These are phyloP conservation scores for Calonectria crousiana DNA, from an alignment of 2,329 filamentous ascomycete species.

Conservation along the genomic window DNA sequence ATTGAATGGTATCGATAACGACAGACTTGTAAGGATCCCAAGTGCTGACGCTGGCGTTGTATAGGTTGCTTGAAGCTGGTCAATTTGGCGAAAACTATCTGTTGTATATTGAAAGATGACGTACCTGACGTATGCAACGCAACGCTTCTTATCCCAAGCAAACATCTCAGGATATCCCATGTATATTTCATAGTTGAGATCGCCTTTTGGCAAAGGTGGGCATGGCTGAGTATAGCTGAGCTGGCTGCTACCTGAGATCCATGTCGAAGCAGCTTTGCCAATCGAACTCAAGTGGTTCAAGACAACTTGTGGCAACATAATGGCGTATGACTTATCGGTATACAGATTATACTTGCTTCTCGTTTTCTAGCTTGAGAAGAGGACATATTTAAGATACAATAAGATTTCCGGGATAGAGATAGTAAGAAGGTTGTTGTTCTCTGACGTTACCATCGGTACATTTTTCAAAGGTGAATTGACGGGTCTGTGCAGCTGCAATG, in stretches of 20 bases:
- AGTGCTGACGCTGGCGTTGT: background rate
- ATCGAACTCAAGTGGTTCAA: background rate
- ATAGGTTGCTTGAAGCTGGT: background rate
- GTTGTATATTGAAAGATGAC: background rate
- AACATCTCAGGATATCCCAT: background rate
- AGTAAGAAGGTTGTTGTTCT: background rate
- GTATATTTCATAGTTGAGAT: background rate
- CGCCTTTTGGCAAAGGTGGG: background rate
- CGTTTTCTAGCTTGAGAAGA: background rate
- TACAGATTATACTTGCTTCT: background rate
- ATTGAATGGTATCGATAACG: background rate
- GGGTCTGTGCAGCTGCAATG: background rate
- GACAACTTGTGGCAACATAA: background rate
- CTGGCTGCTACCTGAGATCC: background rate
- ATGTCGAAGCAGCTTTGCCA: background rate
- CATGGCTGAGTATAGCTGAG: background rate
- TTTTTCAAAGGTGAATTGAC: background rate
- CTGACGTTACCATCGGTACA: background rate
- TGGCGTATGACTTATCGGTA: background rate
- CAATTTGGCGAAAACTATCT: background rate
- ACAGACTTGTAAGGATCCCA: conserved; percentile 1
- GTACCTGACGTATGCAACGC: background rate
- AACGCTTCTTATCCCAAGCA: conserved; percentile 1
- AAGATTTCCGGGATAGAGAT: background rate
- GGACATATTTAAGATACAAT: background rate